Conservation (phyloP, 2,329 filamentous ascomycete genomes). For the Colletotrichum chrysophilum region DNA sequence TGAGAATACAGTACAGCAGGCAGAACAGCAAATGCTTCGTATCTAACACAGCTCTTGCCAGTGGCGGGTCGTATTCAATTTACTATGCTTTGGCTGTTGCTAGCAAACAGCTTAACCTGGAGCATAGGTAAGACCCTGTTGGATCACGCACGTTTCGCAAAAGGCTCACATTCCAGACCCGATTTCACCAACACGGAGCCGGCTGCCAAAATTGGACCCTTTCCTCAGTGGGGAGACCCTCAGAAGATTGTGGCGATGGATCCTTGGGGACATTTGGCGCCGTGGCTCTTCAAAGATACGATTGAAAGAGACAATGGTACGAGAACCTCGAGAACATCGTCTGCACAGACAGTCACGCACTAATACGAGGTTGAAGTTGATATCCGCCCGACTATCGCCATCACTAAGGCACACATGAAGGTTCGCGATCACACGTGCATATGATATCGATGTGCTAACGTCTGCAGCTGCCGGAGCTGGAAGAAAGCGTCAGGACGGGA, state of each 20-base stretch:
- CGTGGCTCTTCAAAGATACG: constrained; percentile 81
- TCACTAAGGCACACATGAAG: constrained; percentile 94
- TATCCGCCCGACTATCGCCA: constrained; percentile 87
- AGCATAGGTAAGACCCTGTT: constrained; percentile 65
- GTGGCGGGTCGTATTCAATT: constrained; percentile 91
- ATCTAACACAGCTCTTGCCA: constrained; percentile 20
- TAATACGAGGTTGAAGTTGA: constrained; percentile 58
- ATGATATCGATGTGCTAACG: neutral
- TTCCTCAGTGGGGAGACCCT: constrained; percentile 85
- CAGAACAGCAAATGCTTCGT: neutral
- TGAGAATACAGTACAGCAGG: neutral
- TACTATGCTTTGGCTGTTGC: constrained; percentile 94
- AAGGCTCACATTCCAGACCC: constrained; percentile 41
- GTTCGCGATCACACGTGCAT: constrained; percentile 29
- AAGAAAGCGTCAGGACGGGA: constrained; percentile 82
- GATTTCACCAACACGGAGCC: constrained; percentile 82
- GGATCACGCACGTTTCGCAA: neutral
- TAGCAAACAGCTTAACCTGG: constrained; percentile 82
- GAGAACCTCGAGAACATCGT: constrained; percentile 9
- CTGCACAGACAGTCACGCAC: too few relatives aligned
- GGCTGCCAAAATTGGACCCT: constrained; percentile 86
- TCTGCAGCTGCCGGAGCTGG: constrained; percentile 81
- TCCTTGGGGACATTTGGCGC: constrained; percentile 85
- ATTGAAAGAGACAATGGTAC: constrained; percentile 76
- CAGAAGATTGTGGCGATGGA: constrained; percentile 99